Base-by-base conservation (phyloP, 306 rosid genomes). In the Cicer yamashitae region DNA sequence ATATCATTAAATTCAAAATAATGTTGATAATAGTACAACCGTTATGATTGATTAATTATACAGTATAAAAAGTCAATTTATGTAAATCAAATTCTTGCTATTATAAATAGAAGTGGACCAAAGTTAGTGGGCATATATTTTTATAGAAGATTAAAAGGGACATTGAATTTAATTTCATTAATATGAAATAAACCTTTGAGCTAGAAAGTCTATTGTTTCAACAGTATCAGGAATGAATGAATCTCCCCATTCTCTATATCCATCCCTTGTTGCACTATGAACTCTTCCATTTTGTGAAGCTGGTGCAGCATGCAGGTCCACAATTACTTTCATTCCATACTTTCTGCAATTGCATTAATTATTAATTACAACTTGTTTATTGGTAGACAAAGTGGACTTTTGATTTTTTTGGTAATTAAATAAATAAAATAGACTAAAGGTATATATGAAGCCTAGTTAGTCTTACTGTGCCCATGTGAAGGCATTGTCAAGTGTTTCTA, bases 381-480 rank as follows among this genome's bases (percentile, higher is more conserved):
- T 60, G 18, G 45, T 47, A 30, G 43, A 53, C 62, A 70, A 70
- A 70, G 12, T 63, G 78, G 22, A 25, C 8, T 57, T 45, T 15
- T 10, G 0, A n/a, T 37, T 74, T 53, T 7, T 39, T 10, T 15
- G 25, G 30, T 47, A 12, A 63, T 25, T 41, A 15, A 57, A 79
- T 47, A 12, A 63, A 41, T 41, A 15, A 57, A 79, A 67, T 30
- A 9, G 69, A 53, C 62, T 53, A 15, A 51, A 10, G 43, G 11
- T 8, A 5, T 3, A 4, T 40, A 7, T 40, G 0, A 0, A 25
- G 30, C 40, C 45, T 54, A 73, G 58, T 45, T 44, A 18, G 7
- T 58, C 90, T 83, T 82, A 90, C 93, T 76, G 74, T 78, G 96
- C 91, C 96, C 96, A 88, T 70, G 84, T 86, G 87, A 88, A 90